Evolutionary conservation across 208 protist genomes (phyloP).

Genomic region (Zelonia costaricensis): DNA sequence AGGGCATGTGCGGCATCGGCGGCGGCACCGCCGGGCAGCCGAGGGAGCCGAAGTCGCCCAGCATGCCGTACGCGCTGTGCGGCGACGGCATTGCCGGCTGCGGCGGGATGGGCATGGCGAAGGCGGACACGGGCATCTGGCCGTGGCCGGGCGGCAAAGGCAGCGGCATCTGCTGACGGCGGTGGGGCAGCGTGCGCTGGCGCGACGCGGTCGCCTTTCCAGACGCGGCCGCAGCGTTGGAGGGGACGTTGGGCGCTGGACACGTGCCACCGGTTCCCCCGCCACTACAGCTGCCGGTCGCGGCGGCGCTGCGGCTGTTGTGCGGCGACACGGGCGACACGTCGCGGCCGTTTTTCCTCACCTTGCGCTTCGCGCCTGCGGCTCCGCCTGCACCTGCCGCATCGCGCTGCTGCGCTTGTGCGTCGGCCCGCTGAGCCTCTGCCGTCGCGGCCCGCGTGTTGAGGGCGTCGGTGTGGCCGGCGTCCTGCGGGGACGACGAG

Average conservation of each 20-base stretch:
- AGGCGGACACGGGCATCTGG: constrained; percentile 10
- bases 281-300: too few species aligned
- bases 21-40: constrained; percentile 12
- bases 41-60: constrained; percentile 16
- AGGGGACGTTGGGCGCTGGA: neutral
- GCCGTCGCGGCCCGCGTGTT: neutral
- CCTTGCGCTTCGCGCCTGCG: constrained; percentile 6
- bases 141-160: constrained; percentile 14
- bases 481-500: constrained; percentile 8
- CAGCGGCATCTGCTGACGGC: constrained; percentile 1
- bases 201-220: neutral
- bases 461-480: constrained; percentile 1
- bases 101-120: constrained; percentile 7
- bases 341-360: constrained; percentile 7
- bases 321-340: neutral
- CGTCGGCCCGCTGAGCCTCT: neutral
- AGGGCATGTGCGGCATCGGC: constrained; percentile 18
- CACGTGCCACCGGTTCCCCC: constrained; percentile 1
- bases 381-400: neutral
- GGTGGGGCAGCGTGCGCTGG: constrained; percentile 12
- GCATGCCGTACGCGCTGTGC: constrained; percentile 4
- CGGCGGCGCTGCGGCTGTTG: neutral
- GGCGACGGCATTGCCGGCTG: neutral
- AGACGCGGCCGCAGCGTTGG: too few species aligned
- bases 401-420: neutral